phyloP scores from a whole-genome alignment of 805 yeast species.

The Saccharomycopsis malanga region DNA sequence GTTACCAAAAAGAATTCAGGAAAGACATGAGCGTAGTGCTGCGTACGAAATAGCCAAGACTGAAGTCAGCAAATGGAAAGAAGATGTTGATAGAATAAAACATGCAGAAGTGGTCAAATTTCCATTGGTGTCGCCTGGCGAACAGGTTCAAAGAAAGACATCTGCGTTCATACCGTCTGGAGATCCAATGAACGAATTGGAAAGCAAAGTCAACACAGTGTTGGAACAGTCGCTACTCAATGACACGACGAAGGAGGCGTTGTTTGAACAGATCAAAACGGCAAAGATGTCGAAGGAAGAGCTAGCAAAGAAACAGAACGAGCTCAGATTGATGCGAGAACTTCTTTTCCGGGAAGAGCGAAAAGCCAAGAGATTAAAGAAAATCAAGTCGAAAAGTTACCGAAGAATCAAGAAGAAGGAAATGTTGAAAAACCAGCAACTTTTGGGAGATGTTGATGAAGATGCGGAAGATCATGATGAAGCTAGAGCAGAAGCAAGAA shows the following conservation, averaged over 20 bases:
- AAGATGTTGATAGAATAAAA: slow-evolving; percentile 59
- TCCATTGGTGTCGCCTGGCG: slow-evolving; percentile 48
- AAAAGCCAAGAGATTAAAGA: slow-evolving; percentile 84
- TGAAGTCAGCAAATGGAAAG: slow-evolving; percentile 86
- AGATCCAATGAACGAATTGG: slow-evolving; percentile 53
- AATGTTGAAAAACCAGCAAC: slow-evolving; percentile 55
- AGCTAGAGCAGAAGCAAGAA: slow-evolving; percentile 83
- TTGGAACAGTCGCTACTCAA: slow-evolving; percentile 58
- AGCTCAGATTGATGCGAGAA: slow-evolving; percentile 87
- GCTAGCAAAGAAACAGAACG: slow-evolving; percentile 65
- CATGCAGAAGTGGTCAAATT: slow-evolving; percentile 80
- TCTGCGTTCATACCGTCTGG: slow-evolving; percentile 49
- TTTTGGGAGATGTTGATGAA: slow-evolving; percentile 52
- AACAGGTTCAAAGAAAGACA: slow-evolving; percentile 34
- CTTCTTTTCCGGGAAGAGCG: slow-evolving; percentile 93
- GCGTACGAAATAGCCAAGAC: slow-evolving; percentile 86
- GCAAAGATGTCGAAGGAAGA: slow-evolving; percentile 80
- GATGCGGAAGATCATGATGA: slow-evolving; percentile 60
- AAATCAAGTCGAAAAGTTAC: slow-evolving; percentile 88
- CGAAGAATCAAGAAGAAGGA: slow-evolving; percentile 84
- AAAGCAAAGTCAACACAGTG: slow-evolving; percentile 53
- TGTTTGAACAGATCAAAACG: slow-evolving; percentile 79
- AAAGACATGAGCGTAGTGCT: slow-evolving; percentile 77
- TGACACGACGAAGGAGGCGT: slow-evolving; percentile 70
- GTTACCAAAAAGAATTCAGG: slow-evolving; percentile 76